phyloP scores from a whole-genome alignment of 805 yeast genomes.

The Candida easanensis region DNA sequence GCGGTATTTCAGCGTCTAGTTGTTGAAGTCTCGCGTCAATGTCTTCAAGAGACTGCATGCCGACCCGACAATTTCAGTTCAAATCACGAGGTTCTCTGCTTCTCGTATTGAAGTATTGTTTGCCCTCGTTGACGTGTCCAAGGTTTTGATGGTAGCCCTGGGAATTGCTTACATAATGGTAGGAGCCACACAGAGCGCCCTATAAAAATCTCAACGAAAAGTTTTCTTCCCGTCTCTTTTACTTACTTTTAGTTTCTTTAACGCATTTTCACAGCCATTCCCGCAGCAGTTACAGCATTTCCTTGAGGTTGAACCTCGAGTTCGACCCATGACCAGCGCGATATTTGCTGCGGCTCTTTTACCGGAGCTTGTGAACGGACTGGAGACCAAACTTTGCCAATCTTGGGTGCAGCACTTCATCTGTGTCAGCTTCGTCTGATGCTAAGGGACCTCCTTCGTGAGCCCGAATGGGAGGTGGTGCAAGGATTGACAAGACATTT shows the following conservation, averaged over 20 bases:
- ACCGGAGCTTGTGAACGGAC: conserved; percentile 41
- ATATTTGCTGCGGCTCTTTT: conserved; percentile 36
- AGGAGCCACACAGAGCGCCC: background rate
- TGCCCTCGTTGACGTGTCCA: conserved; percentile 1
- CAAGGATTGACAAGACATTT: conserved; percentile 44
- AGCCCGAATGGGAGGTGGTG: conserved; percentile 68
- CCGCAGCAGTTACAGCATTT: conserved; percentile 57
- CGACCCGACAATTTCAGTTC: background rate
- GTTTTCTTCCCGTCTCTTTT: background rate
- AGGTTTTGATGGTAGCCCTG: background rate
- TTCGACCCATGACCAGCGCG: conserved; percentile 70
- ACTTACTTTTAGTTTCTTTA: conserved; percentile 8
- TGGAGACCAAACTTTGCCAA: conserved; percentile 57
- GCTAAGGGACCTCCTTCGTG: conserved; percentile 75
- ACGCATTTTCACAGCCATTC: conserved; percentile 68
- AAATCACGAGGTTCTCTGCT: too few species aligned
- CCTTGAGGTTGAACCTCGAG: conserved; percentile 69
- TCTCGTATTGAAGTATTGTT: too few species aligned
- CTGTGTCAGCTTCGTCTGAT: conserved; percentile 42
- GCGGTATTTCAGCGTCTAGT: conserved; percentile 5
- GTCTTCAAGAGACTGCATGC: conserved; percentile 1
- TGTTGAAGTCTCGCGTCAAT: conserved; percentile 2
- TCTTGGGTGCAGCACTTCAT: conserved; percentile 78
- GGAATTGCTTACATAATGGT: background rate
- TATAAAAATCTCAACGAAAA: background rate